Percentiles rank a stretch among this genome's conserved stretches.
These are phyloP conservation scores for Heracleum sosnowskyi DNA, from an alignment of 129 eudicot species.

Conservation along the genomic window DNA sequence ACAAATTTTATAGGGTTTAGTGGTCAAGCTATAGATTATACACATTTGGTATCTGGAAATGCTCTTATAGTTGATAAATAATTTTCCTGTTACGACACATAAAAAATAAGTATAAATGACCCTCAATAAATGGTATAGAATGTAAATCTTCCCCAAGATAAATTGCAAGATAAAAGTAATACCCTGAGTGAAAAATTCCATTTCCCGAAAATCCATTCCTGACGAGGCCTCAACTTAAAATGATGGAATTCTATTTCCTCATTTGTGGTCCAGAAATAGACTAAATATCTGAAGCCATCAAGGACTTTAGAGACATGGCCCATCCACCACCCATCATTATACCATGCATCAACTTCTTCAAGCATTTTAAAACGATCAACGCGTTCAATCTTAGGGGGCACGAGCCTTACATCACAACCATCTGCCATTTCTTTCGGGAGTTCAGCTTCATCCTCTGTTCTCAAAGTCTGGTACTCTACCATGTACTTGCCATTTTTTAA, in stretches of 20 bases:
- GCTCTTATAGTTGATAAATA: not conserved
- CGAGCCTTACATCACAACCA: constrained; percentile 34
- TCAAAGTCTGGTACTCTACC: constrained; percentile 54
- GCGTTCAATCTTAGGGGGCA: constrained; percentile 41
- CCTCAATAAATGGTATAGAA: not conserved
- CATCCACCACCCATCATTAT: constrained; percentile 80
- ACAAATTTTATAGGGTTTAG: not conserved
- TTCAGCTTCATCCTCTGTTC: constrained; percentile 37
- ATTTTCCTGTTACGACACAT: not conserved
- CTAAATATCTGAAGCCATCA: constrained; percentile 32
- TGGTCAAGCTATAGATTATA: not conserved
- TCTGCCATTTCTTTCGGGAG: constrained; percentile 41
- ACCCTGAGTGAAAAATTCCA: constrained; percentile 54
- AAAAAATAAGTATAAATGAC: not conserved
- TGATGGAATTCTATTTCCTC: constrained; percentile 45
- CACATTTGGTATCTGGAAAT: not conserved
- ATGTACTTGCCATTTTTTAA: constrained; percentile 23
- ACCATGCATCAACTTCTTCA: constrained; percentile 69
- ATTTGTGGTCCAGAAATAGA: constrained; percentile 43
- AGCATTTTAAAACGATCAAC: constrained; percentile 33
- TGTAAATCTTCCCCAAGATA: not conserved
- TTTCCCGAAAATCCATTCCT: constrained; percentile 46
- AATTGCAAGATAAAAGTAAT: not conserved
- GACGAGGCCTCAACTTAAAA: constrained; percentile 54
- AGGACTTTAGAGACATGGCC: constrained; percentile 41